Conservation (phyloP, 495 filamentous ascomycete genomes). For the Aspergillus diversus region DNA sequence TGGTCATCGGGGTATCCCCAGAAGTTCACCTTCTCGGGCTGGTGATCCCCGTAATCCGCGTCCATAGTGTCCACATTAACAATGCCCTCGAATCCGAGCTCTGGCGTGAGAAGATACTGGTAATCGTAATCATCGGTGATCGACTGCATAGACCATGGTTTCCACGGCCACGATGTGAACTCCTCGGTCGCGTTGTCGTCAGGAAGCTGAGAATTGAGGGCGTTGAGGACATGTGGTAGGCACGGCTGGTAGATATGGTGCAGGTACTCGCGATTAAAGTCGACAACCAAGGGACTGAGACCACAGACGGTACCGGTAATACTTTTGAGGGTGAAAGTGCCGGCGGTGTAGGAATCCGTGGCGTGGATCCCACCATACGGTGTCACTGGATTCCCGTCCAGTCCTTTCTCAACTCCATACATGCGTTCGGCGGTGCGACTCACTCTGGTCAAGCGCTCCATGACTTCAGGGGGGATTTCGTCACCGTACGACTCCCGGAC, state of each 20-base stretch:
- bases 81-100: conserved; percentile 39
- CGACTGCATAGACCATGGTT: conserved; percentile 44
- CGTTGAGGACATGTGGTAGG: conserved; percentile 40
- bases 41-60: conserved; percentile 21
- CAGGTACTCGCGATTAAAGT: conserved; percentile 37
- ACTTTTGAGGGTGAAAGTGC: conserved; percentile 39
- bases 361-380: conserved; percentile 36
- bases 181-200: conserved; percentile 37
- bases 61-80: conserved; percentile 33
- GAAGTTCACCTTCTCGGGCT: conserved; percentile 35
- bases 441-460: conserved; percentile 34
- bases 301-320: conserved; percentile 37
- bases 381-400: conserved; percentile 23
- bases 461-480: conserved; percentile 30
- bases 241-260: conserved; percentile 49
- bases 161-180: conserved; percentile 38
- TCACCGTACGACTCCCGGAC: conserved; percentile 33
- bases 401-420: conserved; percentile 28
- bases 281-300: conserved; percentile 36
- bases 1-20: conserved; percentile 43
- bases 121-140: conserved; percentile 42
- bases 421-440: conserved; percentile 35
- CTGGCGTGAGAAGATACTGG: conserved; percentile 32
- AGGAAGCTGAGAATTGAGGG: conserved; percentile 38
- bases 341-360: conserved; percentile 31